Evolutionary conservation across 768 basidiomycete genomes (phyloP).

Genomic region (Russula emetica): DNA sequence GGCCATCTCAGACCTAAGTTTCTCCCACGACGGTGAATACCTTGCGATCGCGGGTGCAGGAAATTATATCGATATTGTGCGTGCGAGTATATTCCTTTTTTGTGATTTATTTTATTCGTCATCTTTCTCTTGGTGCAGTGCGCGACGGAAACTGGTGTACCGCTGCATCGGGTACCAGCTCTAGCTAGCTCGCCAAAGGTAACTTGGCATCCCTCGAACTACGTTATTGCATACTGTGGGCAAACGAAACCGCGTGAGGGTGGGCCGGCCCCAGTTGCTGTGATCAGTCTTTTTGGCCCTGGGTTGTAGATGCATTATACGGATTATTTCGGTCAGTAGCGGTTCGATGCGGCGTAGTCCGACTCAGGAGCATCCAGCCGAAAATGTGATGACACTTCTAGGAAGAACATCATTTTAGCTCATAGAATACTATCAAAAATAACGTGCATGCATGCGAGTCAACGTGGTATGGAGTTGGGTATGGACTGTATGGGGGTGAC

Average conservation of each 20-base stretch:
- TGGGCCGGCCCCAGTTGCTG: conserved; percentile 58
- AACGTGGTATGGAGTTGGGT: no score
- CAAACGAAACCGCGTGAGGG: conserved; percentile 66
- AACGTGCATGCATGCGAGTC: no score
- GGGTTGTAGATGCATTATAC: conserved; percentile 32
- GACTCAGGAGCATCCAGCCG: neutral
- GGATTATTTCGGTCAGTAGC: neutral
- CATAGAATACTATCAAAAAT: no score
- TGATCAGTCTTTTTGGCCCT: conserved; percentile 69
- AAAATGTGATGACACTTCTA: no score
- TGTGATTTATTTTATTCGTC: neutral
- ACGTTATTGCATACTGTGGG: conserved; percentile 78
- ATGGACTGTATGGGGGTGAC: no score
- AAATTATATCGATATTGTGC: conserved; percentile 73
- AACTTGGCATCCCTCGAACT: conserved; percentile 77
- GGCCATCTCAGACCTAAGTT: conserved; percentile 67
- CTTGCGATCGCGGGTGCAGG: conserved; percentile 71
- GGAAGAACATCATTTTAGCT: no score
- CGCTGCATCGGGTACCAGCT: conserved; percentile 72
- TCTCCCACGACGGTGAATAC: conserved; percentile 82
- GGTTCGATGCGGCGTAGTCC: neutral
- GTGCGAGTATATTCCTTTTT: neutral
- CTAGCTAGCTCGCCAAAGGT: conserved; percentile 71
- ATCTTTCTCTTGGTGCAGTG: conserved; percentile 44
- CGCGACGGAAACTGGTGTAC: conserved; percentile 69